Conservation (phyloP, 2,329 filamentous ascomycete genomes). For the Trichoderma sp. region DNA sequence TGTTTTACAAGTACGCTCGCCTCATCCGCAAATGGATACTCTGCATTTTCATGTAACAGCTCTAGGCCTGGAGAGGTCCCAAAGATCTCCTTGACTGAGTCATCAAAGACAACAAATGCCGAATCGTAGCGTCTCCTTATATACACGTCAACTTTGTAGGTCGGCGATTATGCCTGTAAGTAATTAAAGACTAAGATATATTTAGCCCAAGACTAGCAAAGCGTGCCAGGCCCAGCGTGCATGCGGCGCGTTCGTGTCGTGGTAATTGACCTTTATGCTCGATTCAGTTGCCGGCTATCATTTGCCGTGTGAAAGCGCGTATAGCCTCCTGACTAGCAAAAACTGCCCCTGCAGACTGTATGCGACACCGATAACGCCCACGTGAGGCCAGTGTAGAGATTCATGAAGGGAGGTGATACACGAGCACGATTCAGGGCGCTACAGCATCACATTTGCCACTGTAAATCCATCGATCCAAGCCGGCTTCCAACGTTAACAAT, state of each 20-base stretch:
- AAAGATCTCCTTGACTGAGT: background rate
- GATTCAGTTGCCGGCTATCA: background rate
- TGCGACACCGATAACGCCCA: background rate
- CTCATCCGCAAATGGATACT: background rate
- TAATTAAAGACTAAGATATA: background rate
- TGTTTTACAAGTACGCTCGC: background rate
- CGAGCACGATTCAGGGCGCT: background rate
- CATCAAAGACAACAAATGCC: background rate
- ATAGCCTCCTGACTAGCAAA: background rate
- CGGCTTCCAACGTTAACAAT: background rate
- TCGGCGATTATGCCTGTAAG: background rate
- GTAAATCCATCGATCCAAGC: background rate
- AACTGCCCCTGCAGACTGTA: background rate
- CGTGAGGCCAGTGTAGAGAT: background rate
- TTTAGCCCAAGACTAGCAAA: background rate
- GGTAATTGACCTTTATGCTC: background rate
- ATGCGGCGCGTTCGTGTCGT: background rate
- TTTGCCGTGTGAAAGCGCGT: no score
- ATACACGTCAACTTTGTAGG: background rate
- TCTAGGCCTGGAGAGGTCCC: background rate
- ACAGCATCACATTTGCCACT: background rate
- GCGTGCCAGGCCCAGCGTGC: background rate
- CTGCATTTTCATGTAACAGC: background rate
- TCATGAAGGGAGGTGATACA: background rate
- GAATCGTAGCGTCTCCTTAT: background rate